Conservation (phyloP, 2,329 filamentous ascomycete genomes). For the Diaporthe caulivora region DNA sequence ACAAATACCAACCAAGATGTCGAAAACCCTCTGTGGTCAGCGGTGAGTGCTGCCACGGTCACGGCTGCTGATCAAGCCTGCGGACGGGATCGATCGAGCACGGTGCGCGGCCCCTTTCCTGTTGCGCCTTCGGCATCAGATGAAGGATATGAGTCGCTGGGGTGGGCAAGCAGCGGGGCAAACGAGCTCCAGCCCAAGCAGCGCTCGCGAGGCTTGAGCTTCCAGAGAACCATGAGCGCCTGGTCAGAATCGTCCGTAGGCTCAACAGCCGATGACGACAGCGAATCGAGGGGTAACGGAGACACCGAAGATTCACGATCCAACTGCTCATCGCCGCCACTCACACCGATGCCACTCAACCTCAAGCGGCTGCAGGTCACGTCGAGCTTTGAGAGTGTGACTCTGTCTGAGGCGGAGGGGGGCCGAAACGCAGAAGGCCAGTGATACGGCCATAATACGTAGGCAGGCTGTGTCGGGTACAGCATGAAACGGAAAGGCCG, state of each 20-base stretch:
- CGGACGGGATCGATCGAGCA: slow-evolving; percentile 7
- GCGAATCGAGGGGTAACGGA: not conserved
- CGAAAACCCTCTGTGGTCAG: slow-evolving; percentile 17
- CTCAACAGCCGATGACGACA: slow-evolving; percentile 2
- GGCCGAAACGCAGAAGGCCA: not conserved
- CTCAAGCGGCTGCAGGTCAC: slow-evolving; percentile 22
- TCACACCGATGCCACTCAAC: slow-evolving; percentile 11
- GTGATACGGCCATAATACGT: not conserved
- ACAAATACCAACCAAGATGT: not conserved
- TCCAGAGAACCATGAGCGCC: slow-evolving; percentile 31
- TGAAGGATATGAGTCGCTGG: slow-evolving; percentile 31
- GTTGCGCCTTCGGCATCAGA: slow-evolving; percentile 22
- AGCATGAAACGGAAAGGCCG: not conserved
- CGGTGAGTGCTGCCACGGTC: slow-evolving; percentile 16
- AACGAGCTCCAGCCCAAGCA: slow-evolving; percentile 15
- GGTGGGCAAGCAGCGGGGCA: slow-evolving; percentile 15
- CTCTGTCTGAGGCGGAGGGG: slow-evolving; percentile 6
- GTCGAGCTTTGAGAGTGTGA: slow-evolving; percentile 31
- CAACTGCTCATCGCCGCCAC: slow-evolving; percentile 9
- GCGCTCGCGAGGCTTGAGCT: slow-evolving; percentile 9
- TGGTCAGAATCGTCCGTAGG: slow-evolving; percentile 25
- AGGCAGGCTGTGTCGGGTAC: not conserved
- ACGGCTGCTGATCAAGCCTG: not conserved
- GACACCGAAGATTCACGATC: not conserved
- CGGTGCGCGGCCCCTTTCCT: slow-evolving; percentile 4